These are phyloP conservation scores for Posidonia australis DNA, from an alignment of 106 monocot species.

Conservation along the genomic window DNA sequence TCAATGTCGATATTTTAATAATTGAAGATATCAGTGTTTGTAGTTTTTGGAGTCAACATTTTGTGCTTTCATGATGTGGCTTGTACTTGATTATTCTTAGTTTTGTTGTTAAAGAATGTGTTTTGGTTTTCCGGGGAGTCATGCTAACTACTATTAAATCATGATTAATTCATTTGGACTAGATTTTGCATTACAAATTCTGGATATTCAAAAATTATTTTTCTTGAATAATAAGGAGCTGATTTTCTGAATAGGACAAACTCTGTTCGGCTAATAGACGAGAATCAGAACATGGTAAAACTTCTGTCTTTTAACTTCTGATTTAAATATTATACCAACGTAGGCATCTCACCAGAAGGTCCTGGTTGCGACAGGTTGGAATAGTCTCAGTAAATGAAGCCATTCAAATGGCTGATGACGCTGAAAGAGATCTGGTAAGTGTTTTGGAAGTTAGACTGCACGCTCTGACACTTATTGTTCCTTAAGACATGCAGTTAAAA, in stretches of 20 bases:
- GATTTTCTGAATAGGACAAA: slow-evolving; percentile 14
- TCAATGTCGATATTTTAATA: neutral
- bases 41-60: neutral
- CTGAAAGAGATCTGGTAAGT: slow-evolving; percentile 21
- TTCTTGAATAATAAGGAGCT: neutral
- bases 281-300: slow-evolving; percentile 26
- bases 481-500: too few species aligned
- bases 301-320: neutral
- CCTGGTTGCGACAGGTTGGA: slow-evolving; percentile 16
- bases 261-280: slow-evolving; percentile 24
- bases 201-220: neutral
- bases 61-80: neutral
- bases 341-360: neutral
- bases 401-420: slow-evolving; percentile 23
- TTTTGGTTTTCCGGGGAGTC: neutral
- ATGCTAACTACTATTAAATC: neutral
- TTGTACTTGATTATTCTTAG: neutral
- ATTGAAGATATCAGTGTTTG: neutral
- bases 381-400: slow-evolving; percentile 19
- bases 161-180: too few species aligned
- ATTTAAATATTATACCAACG: neutral
- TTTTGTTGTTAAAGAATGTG: neutral
- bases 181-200: neutral
- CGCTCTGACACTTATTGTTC: neutral
- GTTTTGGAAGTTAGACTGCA: neutral